A percentile compares a stretch with the other conserved stretches of the same genome.
Evolutionary conservation across 441 rosid species (phyloP).

Genomic region (Populus hybrid): DNA sequence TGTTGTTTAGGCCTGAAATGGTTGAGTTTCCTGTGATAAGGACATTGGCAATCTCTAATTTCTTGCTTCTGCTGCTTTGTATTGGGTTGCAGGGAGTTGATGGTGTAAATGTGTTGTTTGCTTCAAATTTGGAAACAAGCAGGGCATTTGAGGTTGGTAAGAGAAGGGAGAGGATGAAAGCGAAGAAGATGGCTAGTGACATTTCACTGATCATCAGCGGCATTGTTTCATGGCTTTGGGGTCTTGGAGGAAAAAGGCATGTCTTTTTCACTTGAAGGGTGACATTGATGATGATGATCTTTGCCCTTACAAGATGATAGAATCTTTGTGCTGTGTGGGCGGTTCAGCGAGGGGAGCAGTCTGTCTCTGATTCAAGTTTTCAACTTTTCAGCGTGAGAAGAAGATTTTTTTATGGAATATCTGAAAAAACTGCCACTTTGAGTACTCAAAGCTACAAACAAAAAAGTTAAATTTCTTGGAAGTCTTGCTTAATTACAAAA

Average conservation of each 20-base stretch:
- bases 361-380: slow-evolving; percentile 1
- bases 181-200: slow-evolving; percentile 16
- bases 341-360: neutral
- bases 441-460: slow-evolving; percentile 13
- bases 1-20: slow-evolving; percentile 38
- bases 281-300: neutral
- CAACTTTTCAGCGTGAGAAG: slow-evolving; percentile 3
- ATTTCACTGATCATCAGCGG: slow-evolving; percentile 7
- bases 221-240: neutral
- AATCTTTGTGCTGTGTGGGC: neutral
- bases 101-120: neutral
- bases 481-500: neutral
- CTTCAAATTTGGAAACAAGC: neutral
- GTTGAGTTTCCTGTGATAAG: slow-evolving; percentile 49
- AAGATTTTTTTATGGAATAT: slow-evolving; percentile 18
- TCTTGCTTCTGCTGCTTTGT: slow-evolving; percentile 9
- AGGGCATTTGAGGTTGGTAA: slow-evolving; percentile 1
- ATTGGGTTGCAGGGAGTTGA: neutral
- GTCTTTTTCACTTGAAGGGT: neutral
- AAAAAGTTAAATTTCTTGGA: neutral
- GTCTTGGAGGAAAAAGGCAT: neutral
- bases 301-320: neutral
- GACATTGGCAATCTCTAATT: slow-evolving; percentile 25
- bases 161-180: slow-evolving; percentile 21
- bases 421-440: slow-evolving; percentile 40